Conservation (phyloP, 768 basidiomycete species). For the Leucogyrophana mollusca region DNA sequence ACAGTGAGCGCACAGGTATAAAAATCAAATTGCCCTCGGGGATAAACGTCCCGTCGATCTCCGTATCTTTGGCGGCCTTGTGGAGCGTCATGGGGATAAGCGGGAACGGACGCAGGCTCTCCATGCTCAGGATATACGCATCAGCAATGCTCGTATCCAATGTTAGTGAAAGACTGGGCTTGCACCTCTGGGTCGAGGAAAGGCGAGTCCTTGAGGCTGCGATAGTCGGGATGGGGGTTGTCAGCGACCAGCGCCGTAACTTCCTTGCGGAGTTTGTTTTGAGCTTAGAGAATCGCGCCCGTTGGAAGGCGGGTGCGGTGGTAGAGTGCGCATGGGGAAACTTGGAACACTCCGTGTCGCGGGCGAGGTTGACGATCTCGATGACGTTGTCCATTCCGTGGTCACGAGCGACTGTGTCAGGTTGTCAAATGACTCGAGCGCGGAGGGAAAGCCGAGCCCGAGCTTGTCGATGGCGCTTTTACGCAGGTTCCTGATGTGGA, state of each 20-base stretch:
- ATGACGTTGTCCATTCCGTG: too few relatives aligned
- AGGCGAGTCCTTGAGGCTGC: slow-evolving; percentile 10
- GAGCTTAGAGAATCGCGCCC: too few relatives aligned
- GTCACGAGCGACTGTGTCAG: too few relatives aligned
- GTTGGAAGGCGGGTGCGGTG: too few relatives aligned
- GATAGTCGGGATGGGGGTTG: slow-evolving; percentile 10
- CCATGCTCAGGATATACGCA: slow-evolving; percentile 28
- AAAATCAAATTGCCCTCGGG: slow-evolving; percentile 43
- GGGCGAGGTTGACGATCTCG: too few relatives aligned
- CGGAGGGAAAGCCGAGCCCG: too few relatives aligned
- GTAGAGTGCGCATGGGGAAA: too few relatives aligned
- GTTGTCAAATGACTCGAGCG: too few relatives aligned
- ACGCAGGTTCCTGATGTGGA: too few relatives aligned
- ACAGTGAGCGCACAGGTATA: slow-evolving; percentile 28
- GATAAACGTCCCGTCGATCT: slow-evolving; percentile 38
- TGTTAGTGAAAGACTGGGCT: neutral
- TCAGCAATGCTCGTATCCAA: neutral
- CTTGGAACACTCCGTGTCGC: too few relatives aligned
- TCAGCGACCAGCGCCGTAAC: slow-evolving; percentile 35
- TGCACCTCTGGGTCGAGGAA: slow-evolving; percentile 16
- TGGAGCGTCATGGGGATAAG: slow-evolving; percentile 40
- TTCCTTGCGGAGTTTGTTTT: slow-evolving; percentile 53
- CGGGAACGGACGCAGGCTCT: slow-evolving; percentile 39
- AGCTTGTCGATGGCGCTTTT: too few relatives aligned
- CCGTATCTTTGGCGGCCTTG: slow-evolving; percentile 27